Evolutionary conservation across 2,329 filamentous ascomycete species (phyloP).

Genomic region (Sporothrix schenckii): DNA sequence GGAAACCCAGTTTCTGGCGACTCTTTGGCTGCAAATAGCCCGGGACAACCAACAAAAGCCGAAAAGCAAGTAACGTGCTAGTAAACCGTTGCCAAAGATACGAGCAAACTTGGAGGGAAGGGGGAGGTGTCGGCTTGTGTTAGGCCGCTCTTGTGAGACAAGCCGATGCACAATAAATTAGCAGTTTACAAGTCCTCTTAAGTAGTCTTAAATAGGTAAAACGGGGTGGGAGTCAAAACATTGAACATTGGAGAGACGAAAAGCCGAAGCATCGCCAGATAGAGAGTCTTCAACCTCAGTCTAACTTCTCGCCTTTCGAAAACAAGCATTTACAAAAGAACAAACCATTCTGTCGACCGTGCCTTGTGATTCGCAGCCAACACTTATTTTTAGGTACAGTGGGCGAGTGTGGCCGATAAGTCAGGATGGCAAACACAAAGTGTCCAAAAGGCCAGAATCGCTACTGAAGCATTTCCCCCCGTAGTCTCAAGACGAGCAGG

Average conservation of each 20-base stretch:
- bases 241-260: no score
- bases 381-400: conserved; percentile 28
- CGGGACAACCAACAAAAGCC: not conserved
- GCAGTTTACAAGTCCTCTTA: not conserved
- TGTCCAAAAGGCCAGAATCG: no score
- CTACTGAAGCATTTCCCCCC: no score
- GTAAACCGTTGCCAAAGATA: not conserved
- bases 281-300: not conserved
- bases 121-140: not conserved
- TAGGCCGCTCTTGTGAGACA: conserved; percentile 22
- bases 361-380: conserved; percentile 6
- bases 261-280: not conserved
- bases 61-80: not conserved
- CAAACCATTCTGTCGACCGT: not conserved
- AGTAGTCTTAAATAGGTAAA: no score
- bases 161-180: conserved; percentile 12
- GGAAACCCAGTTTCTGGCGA: conserved; percentile 16
- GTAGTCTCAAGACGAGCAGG: not conserved
- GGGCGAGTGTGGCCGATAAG: not conserved
- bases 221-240: no score
- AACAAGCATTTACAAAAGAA: not conserved
- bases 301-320: not conserved
- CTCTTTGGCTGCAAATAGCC: conserved; percentile 14
- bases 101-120: not conserved
- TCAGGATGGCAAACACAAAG: not conserved